A percentile compares a stretch with the other conserved stretches of the same genome.
phyloP scores from a whole-genome alignment of 2,329 filamentous ascomycete species.

The Aspergillus hiratsukae region DNA sequence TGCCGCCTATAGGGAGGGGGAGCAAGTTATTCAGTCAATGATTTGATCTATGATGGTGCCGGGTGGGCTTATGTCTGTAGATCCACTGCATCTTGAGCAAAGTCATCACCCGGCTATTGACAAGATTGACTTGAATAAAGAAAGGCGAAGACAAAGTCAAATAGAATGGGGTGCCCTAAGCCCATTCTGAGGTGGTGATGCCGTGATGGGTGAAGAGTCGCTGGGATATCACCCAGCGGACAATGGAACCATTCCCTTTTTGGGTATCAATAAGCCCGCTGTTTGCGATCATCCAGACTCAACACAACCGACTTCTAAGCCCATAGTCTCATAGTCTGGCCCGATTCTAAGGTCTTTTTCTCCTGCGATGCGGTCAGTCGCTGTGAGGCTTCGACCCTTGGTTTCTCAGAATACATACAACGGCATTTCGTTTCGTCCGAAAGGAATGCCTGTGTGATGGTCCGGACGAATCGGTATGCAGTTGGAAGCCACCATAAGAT shows the following conservation, averaged over 20 bases:
- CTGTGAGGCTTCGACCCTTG: not conserved
- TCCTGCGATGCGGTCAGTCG: not conserved
- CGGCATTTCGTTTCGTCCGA: not conserved
- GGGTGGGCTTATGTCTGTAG: conserved; percentile 6
- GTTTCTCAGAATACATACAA: not conserved
- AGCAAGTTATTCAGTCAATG: not conserved
- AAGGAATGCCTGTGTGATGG: not conserved
- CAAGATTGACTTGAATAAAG: conserved; percentile 9
- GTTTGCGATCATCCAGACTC: not conserved
- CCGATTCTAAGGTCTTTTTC: not conserved
- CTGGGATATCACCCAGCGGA: conserved; percentile 1
- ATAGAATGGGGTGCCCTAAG: not conserved
- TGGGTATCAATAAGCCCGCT: conserved; percentile 23
- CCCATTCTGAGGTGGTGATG: conserved; percentile 4
- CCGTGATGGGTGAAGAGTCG: not conserved
- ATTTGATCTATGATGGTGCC: not conserved
- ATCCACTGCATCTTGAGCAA: not conserved
- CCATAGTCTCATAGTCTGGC: not conserved
- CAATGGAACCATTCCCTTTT: conserved; percentile 13
- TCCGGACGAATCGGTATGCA: not conserved
- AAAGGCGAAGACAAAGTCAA: conserved; percentile 1
- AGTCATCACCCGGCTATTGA: conserved; percentile 14
- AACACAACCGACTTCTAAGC: not conserved
- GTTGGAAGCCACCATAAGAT: not conserved
- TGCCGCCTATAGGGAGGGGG: not conserved